phyloP scores from a whole-genome alignment of 495 filamentous ascomycete species.

The Filosporella fistucella region DNA sequence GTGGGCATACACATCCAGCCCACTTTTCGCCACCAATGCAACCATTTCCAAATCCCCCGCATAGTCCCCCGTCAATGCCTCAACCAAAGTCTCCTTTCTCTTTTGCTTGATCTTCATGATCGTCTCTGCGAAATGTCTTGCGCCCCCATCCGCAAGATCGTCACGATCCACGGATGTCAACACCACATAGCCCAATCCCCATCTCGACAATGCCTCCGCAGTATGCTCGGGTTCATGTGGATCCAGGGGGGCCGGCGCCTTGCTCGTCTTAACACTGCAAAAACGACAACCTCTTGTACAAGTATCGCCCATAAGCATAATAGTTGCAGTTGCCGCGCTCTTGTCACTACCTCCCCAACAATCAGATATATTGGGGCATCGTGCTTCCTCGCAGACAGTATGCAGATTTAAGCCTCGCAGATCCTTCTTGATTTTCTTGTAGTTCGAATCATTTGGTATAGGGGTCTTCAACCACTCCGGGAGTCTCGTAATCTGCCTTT shows the following conservation, averaged over 20 bases:
- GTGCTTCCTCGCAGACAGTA: slow-evolving; percentile 96
- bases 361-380: slow-evolving; percentile 95
- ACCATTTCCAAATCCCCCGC: slow-evolving; percentile 80
- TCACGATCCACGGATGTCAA: slow-evolving; percentile 91
- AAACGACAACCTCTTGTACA: slow-evolving; percentile 97
- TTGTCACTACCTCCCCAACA: slow-evolving; percentile 94
- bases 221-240: slow-evolving; percentile 96
- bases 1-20: slow-evolving; percentile 93
- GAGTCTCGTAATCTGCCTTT: slow-evolving; percentile 83
- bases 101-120: slow-evolving; percentile 92
- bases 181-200: slow-evolving; percentile 95
- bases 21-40: slow-evolving; percentile 72
- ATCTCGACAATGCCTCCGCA: slow-evolving; percentile 84
- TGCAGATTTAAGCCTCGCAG: slow-evolving; percentile 84
- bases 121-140: slow-evolving; percentile 89
- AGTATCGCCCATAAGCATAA: slow-evolving; percentile 99
- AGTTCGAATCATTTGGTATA: slow-evolving; percentile 75
- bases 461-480: slow-evolving; percentile 96
- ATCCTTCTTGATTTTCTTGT: slow-evolving; percentile 90
- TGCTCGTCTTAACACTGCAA: slow-evolving; percentile 89
- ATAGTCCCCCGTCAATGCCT: slow-evolving; percentile 91
- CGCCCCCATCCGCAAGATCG: slow-evolving; percentile 84
- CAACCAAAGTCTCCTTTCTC: slow-evolving; percentile 79
- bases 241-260: slow-evolving; percentile 76
- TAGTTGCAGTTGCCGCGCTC: slow-evolving; percentile 88